A percentile compares a stretch with the other conserved stretches of the same genome.
Evolutionary conservation across 129 eudicot genomes (phyloP).

Genomic region (Gnaphalium uliginosum): DNA sequence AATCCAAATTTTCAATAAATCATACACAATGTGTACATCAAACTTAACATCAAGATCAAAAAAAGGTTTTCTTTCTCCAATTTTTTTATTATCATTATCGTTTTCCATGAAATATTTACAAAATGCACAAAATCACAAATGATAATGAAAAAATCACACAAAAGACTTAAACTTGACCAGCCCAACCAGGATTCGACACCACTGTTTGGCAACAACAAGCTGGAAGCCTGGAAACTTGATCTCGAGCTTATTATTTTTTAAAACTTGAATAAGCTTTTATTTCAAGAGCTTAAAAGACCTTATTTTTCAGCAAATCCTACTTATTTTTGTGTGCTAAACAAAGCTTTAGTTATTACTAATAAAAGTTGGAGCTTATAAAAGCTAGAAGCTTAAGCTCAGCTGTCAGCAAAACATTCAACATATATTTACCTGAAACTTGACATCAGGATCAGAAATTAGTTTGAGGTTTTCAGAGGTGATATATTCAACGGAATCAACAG

Average conservation of each 20-base stretch:
- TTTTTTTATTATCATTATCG: too few species aligned
- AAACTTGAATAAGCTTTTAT: too few species aligned
- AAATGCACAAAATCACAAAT: slow-evolving; percentile 1
- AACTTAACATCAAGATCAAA: background rate
- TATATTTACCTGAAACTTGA: slow-evolving; percentile 25
- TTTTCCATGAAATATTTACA: background rate
- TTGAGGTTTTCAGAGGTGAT: slow-evolving; percentile 66
- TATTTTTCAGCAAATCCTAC: too few species aligned
- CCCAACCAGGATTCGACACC: too few species aligned
- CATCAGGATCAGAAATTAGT: slow-evolving; percentile 54
- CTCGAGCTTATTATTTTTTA: too few species aligned
- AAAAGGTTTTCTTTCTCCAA: background rate
- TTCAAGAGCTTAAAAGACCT: too few species aligned
- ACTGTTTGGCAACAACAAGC: too few species aligned
- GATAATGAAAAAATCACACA: background rate
- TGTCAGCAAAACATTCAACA: background rate
- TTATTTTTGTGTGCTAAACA: too few species aligned
- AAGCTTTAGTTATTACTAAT: too few species aligned
- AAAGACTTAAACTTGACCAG: background rate
- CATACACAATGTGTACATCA: background rate
- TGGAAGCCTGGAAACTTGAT: too few species aligned
- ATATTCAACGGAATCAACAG: slow-evolving; percentile 64
- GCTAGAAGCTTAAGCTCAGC: too few species aligned
- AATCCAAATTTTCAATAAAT: background rate
- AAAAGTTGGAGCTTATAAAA: too few species aligned